Base-by-base conservation (phyloP, 2,329 filamentous ascomycete genomes). In the Diplodia sapinea region DNA sequence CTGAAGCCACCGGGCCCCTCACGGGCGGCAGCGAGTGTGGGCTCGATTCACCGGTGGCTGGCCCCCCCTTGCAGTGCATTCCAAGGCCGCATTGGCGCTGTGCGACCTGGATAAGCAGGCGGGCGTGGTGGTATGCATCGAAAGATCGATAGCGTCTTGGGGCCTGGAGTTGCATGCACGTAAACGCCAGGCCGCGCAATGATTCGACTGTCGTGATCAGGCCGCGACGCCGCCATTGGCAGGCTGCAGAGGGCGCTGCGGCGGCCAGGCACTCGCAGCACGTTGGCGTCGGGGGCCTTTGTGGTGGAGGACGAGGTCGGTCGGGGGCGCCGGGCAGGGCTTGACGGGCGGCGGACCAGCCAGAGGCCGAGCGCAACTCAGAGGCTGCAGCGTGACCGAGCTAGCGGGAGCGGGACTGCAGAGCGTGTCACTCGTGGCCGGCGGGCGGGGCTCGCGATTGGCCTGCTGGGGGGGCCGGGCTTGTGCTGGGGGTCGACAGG, bases 361-460 rank as follows among this genome's bases (percentile, higher is more conserved):
- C 59, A 51, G 59, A 63, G 47, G 20, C 29, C 29, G 49, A 17
- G 61, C 61, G 40, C 17, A 49, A 54, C 52, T 36, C 31, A 64
- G 49, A 65, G 62, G 7, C 62, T 55, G 62, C 65, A 52, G 55
- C 65, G 65, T 67, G 55, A 57, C 61, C 47, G 56, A 61, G 52
- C 43, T 61, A 67, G 55, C 59, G 59, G 49, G 52, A 51, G 64
- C 64, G 64, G 55, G 64, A 66, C 55, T 67, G 65, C 65, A 67
- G 55, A 57, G 61, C 33, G 55, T 62, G 56, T 67, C 65, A 67
- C 65, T 43, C 55, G 20, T 29, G 55, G 47, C 50, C 52, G 26
- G 54, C 20, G 40, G 38, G 29, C 36, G 36, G 17, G 36, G 47
- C 23, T 8, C 47, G 23, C 43, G 43, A 67, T 67, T 67, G 65